Evolutionary conservation across 805 yeast genomes (phyloP), one percentile per base, ranked within the genome.

Genomic region (Jamesozyma lodderae): DNA sequence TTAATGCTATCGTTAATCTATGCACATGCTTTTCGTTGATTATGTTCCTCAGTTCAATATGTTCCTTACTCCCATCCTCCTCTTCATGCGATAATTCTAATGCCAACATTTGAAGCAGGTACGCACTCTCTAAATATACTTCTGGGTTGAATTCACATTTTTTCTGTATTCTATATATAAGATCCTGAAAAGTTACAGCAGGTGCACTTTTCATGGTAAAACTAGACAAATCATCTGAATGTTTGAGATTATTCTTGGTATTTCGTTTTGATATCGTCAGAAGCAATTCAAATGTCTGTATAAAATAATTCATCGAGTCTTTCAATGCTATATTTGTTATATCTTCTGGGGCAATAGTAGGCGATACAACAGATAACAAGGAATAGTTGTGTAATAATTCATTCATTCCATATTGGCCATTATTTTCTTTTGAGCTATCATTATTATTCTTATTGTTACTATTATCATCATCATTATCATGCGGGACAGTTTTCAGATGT

Each of bases 1-100:
- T 55, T 10, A 67, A 56, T 0, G 74, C 72, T 24, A 69, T 57
- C 11, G 69, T 60, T 19, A 72, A 40, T 13, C 77, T 51, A 51
- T 70, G 72, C 1, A 62, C 63, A 30, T 68, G 62, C 6, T 51
- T 48, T 1, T 52, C 51, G 13, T 67, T 48, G 9, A 70, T 43
- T 6, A 65, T 63, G 19, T 63, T 35, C 27, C 41, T 48, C 17
- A 53, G 36, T 29, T 29, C 24, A 15, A 42, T 31, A 2, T 49
- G 26, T 6, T 28, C 13, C 6, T 27, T 4, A n/a, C n/a, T n/a
- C 11, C 44, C 41, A 6, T 41, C 30, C 8, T 33, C 35, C 1
- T 37, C 30, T 16, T 41, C 42, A 15, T n/a, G n/a, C n/a, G n/a
- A n/a, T n/a, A 48, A 40, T 9, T 43, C 41, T 1, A 55, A 39